Evolutionary conservation across 179 eudicot species (phyloP), one percentile per base, ranked within the genome.

Genomic region (Patellifolia procumbens): DNA sequence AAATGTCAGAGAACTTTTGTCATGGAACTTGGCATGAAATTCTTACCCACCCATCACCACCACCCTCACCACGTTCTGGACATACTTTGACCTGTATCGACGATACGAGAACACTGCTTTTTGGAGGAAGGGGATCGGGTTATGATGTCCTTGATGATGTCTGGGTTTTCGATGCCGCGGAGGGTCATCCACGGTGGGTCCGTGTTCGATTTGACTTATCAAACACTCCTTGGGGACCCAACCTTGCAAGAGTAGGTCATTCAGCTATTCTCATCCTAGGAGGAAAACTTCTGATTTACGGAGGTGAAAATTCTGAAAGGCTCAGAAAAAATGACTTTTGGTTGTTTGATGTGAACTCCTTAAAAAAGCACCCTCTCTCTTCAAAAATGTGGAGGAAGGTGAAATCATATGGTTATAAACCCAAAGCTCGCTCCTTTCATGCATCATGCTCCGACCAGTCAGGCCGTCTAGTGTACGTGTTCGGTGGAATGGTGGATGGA

Each of bases 401-500:
- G 5, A 88, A 86, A 79, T 71, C 86, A 2, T 73, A 75, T 51
- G 94, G 97, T 6, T 82, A 85, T 76, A 84, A 72, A 74, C 93
- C 96, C 6, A 76, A 84, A 24, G 68, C 94, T 26, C 91, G 97
- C 45, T 96, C 99, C 1, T 96, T 96, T 80, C 99, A 96, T 70
- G 85, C 89, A 68, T 92, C 94, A 10, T 96, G 98, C 68, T 83
- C 91, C 8, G 96, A 96, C 84, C 81, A 82, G 67, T 86, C 98
- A 15, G 99, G 99, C 29, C 87, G 88, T 32, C 81, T 79, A 46
- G 39, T 96, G 83, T 91, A 89, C 60, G 84, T 89, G 34, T 91
- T 85, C 80, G 99, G 99, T 37, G 99, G 99, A 69, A 96, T 96
- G 99, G 88, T 93, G 19, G 92, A 93, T 80, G 98, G 96, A 53